phyloP scores from a whole-genome alignment of 2,329 filamentous ascomycete species.

The Fusarium poae region DNA sequence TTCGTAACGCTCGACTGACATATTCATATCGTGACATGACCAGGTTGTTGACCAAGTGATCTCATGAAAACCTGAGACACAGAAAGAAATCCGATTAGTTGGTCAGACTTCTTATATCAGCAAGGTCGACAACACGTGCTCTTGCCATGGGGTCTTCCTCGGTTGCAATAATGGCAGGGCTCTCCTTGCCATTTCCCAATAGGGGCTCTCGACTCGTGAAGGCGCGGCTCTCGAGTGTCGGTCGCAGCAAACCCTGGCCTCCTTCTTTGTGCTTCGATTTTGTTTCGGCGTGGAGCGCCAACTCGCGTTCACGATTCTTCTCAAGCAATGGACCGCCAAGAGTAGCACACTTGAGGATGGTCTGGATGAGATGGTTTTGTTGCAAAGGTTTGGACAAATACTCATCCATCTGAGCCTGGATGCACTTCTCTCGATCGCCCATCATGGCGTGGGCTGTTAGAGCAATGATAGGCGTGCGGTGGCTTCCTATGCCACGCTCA shows the following conservation, averaged over 20 bases:
- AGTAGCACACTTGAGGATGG: slow-evolving; percentile 95
- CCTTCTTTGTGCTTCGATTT: slow-evolving; percentile 59
- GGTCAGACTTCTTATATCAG: slow-evolving; percentile 57
- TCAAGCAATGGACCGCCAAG: slow-evolving; percentile 86
- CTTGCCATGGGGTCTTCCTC: slow-evolving; percentile 63
- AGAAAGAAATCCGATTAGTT: slow-evolving; percentile 48
- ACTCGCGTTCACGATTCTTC: slow-evolving; percentile 75
- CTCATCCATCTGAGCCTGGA: slow-evolving; percentile 99
- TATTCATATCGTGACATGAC: neutral
- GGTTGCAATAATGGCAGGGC: slow-evolving; percentile 69
- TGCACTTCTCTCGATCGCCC: slow-evolving; percentile 97
- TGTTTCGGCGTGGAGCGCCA: slow-evolving; percentile 64
- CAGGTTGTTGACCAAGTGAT: slow-evolving; percentile 48
- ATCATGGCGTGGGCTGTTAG: slow-evolving; percentile 98
- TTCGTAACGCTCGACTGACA: slow-evolving; percentile 10
- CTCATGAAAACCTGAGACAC: slow-evolving; percentile 49
- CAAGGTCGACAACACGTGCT: slow-evolving; percentile 62
- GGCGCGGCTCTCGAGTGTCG: slow-evolving; percentile 68
- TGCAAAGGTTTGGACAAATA: slow-evolving; percentile 97
- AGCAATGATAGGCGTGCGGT: slow-evolving; percentile 94
- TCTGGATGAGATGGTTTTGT: slow-evolving; percentile 97
- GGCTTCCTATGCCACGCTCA: slow-evolving; percentile 82
- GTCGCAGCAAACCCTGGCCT: slow-evolving; percentile 55
- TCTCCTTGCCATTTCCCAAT: slow-evolving; percentile 67
- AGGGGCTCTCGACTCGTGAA: slow-evolving; percentile 77